Conservation (phyloP, 1,284 basidiomycete species). For the Entoloma clypeatum region DNA sequence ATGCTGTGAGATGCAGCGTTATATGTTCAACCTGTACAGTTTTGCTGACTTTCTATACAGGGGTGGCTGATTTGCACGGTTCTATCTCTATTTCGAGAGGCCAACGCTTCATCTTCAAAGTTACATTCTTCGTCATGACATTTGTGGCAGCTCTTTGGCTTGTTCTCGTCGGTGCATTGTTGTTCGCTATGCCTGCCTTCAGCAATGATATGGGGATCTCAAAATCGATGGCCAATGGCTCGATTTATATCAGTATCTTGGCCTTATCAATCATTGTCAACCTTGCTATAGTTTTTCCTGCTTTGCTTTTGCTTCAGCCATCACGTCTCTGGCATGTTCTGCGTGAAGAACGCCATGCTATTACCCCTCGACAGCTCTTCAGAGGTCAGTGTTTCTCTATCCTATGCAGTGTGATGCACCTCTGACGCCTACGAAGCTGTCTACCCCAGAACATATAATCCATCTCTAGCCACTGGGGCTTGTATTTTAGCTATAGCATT, state of each 20-base stretch:
- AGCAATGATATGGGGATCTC: slow-evolving; percentile 37
- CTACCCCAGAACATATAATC: slow-evolving; percentile 69
- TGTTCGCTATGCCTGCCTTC: slow-evolving; percentile 64
- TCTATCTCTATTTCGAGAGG: slow-evolving; percentile 60
- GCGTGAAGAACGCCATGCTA: slow-evolving; percentile 48
- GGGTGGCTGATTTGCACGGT: slow-evolving; percentile 47
- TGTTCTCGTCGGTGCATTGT: slow-evolving; percentile 58
- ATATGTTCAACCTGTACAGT: background rate
- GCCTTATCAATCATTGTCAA: slow-evolving; percentile 62
- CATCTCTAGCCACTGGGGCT: slow-evolving; percentile 60
- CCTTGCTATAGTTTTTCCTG: slow-evolving; percentile 69
- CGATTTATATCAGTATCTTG: slow-evolving; percentile 65
- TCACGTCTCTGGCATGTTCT: slow-evolving; percentile 54
- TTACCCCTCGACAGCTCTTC: slow-evolving; percentile 78
- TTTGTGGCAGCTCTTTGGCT: slow-evolving; percentile 57
- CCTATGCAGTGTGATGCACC: slow-evolving; percentile 4
- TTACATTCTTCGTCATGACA: slow-evolving; percentile 62
- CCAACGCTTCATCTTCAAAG: slow-evolving; percentile 60
- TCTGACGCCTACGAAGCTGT: slow-evolving; percentile 44
- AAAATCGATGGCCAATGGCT: slow-evolving; percentile 59
- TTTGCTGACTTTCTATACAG: slow-evolving; percentile 28
- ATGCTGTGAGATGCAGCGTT: slow-evolving; percentile 46
- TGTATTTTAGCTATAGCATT: slow-evolving; percentile 68
- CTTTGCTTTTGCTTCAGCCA: slow-evolving; percentile 67
- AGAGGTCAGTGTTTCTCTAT: slow-evolving; percentile 47